Conservation (phyloP, 768 basidiomycete genomes). For the Candolleomyces eurysporus region DNA sequence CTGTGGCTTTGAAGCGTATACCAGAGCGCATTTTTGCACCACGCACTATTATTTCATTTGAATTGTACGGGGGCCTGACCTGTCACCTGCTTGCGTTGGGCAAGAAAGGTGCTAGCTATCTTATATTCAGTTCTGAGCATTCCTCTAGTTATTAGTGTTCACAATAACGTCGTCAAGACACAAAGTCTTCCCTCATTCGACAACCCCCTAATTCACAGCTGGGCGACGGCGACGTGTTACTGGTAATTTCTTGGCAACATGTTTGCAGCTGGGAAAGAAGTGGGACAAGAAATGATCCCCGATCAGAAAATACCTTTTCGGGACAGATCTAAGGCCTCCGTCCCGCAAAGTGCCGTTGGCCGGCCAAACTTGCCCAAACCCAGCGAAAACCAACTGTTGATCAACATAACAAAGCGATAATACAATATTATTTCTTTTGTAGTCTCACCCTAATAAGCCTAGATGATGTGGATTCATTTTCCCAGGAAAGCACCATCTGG, state of each 20-base stretch:
- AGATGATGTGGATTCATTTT: slow-evolving; percentile 15
- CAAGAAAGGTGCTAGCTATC: no score
- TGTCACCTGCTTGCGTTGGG: no score
- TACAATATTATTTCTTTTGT: slow-evolving; percentile 3
- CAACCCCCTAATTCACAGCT: neutral
- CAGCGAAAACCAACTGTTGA: slow-evolving; percentile 3
- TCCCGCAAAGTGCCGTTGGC: slow-evolving; percentile 20
- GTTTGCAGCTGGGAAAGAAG: slow-evolving; percentile 31
- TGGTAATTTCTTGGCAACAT: neutral
- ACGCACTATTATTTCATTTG: no score
- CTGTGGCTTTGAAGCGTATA: no score
- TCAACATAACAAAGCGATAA: slow-evolving; percentile 5
- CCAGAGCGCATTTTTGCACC: no score
- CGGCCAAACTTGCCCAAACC: slow-evolving; percentile 35
- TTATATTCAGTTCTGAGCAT: no score
- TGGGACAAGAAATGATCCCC: slow-evolving; percentile 50
- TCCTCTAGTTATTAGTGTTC: no score
- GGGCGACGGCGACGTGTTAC: neutral
- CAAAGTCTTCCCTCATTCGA: neutral
- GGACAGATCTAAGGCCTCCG: slow-evolving; percentile 38
- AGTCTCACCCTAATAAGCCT: slow-evolving; percentile 21
- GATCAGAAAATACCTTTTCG: slow-evolving; percentile 41
- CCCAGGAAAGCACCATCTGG: slow-evolving; percentile 9
- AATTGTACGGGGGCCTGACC: no score
- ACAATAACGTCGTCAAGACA: no score